These are phyloP conservation scores for Echeveria elegans DNA, from an alignment of 164 flowering plant genomes.

Conservation along the genomic window DNA sequence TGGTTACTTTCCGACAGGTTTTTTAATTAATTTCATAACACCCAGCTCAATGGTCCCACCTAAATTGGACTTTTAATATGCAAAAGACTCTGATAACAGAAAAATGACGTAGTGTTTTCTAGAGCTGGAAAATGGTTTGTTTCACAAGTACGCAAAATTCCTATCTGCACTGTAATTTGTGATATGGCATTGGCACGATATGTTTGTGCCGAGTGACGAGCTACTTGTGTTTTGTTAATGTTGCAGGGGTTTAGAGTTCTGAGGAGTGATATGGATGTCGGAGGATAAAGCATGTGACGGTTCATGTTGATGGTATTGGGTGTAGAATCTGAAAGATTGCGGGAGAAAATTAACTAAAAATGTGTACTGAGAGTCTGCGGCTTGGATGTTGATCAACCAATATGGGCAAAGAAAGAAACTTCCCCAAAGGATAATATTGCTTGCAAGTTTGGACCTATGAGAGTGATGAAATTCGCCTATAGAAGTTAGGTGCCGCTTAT, in stretches of 20 bases:
- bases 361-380: background rate
- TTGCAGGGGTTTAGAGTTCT: background rate
- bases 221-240: background rate
- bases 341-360: background rate
- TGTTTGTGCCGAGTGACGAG: background rate
- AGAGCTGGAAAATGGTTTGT: background rate
- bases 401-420: background rate
- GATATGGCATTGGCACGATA: background rate
- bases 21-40: background rate
- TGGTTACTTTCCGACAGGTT: background rate
- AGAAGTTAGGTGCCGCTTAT: background rate
- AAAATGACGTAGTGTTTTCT: background rate
- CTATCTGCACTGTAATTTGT: background rate
- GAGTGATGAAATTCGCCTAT: background rate
- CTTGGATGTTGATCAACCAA: conserved; percentile 9
- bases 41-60: conserved; percentile 5
- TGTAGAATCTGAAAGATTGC: background rate
- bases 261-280: background rate
- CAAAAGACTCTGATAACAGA: background rate
- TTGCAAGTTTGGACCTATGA: conserved; percentile 4
- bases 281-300: background rate
- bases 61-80: background rate
- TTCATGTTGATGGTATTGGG: background rate
- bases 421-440: conserved; percentile 1
- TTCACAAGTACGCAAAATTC: background rate